A percentile compares a stretch with the other conserved stretches of the same genome.
These are phyloP conservation scores for Streptanthus diversifolius DNA, from an alignment of 345 rosid genomes.

Conservation along the genomic window DNA sequence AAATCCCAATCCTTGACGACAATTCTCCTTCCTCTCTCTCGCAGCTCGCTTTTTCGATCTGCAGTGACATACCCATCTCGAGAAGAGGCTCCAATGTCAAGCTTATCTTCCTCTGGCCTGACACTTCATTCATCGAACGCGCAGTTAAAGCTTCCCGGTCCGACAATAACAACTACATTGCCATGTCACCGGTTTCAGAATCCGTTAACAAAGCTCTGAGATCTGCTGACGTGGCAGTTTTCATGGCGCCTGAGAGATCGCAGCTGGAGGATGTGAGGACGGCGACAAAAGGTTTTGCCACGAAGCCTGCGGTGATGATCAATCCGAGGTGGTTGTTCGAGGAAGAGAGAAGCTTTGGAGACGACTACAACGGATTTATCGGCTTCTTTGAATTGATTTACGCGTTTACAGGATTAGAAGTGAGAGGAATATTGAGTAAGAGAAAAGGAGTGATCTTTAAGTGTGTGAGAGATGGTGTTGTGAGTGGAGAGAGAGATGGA, in stretches of 20 bases:
- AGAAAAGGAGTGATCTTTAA: conserved; percentile 65
- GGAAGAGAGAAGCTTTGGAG: conserved; percentile 56
- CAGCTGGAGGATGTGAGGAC: conserved; percentile 40
- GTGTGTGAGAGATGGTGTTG: conserved; percentile 75
- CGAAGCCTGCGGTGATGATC: conserved; percentile 73
- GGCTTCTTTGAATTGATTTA: conserved; percentile 74
- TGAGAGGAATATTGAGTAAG: conserved; percentile 65
- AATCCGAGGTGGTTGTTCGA: conserved; percentile 75
- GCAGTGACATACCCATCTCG: conserved; percentile 48
- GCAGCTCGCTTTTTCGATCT: conserved; percentile 54
- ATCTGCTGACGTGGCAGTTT: conserved; percentile 60
- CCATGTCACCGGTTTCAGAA: conserved; percentile 34
- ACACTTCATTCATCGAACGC: conserved; percentile 29
- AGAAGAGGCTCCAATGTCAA: conserved; percentile 55
- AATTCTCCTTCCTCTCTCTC: conserved; percentile 61
- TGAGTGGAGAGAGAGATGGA: conserved; percentile 85
- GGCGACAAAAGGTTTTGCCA: conserved; percentile 39
- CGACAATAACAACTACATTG: conserved; percentile 40
- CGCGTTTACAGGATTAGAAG: conserved; percentile 74
- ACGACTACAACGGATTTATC: conserved; percentile 40
- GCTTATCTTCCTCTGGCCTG: conserved; percentile 56
- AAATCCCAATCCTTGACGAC: conserved; percentile 59
- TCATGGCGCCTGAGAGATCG: conserved; percentile 61
- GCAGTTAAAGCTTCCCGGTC: conserved; percentile 43
- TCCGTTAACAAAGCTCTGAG: conserved; percentile 24